phyloP scores from a whole-genome alignment of 2,329 filamentous ascomycete genomes.

The Fusarium humuli region DNA sequence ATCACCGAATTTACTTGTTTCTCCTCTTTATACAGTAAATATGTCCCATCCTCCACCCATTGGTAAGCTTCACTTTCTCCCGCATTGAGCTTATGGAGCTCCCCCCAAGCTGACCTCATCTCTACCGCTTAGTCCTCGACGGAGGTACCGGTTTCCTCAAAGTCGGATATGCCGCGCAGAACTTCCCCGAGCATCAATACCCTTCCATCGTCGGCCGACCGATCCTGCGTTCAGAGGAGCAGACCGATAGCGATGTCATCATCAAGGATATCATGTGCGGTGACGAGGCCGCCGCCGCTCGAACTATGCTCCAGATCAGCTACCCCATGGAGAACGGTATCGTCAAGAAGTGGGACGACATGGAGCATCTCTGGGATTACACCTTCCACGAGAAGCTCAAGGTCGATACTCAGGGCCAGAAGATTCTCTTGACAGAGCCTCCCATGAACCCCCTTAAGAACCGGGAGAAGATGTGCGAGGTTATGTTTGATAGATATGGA shows the following conservation, averaged over 20 bases:
- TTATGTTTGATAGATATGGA: slow-evolving; percentile 98
- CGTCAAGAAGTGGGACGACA: slow-evolving; percentile 99
- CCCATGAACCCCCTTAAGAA: slow-evolving; percentile 98
- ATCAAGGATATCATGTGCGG: slow-evolving; percentile 99
- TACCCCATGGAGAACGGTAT: slow-evolving; percentile 99
- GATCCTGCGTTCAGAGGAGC: slow-evolving; percentile 95
- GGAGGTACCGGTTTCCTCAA: slow-evolving; percentile 99
- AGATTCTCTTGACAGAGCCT: slow-evolving; percentile 97
- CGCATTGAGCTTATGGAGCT: slow-evolving; percentile 29
- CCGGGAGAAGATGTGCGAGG: slow-evolving; percentile 96
- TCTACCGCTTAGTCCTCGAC: slow-evolving; percentile 81
- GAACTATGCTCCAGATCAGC: slow-evolving; percentile 97
- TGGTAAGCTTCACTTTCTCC: slow-evolving; percentile 55
- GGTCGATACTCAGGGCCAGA: slow-evolving; percentile 88
- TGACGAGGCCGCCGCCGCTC: slow-evolving; percentile 94
- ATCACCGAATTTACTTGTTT: slow-evolving; percentile 18
- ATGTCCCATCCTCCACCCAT: slow-evolving; percentile 67
- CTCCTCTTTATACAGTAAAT: slow-evolving; percentile 46
- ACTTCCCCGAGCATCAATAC: slow-evolving; percentile 99
- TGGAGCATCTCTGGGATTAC: slow-evolving; percentile 99
- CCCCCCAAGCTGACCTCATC: slow-evolving; percentile 41
- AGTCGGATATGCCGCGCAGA: slow-evolving; percentile 98
- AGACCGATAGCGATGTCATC: slow-evolving; percentile 70
- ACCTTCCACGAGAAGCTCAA: slow-evolving; percentile 98
- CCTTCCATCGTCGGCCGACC: slow-evolving; percentile 98